A percentile compares a stretch with the other conserved stretches of the same genome.
These are phyloP conservation scores for Ascochyta koolunga DNA, from an alignment of 2,329 filamentous ascomycete genomes.

Conservation along the genomic window DNA sequence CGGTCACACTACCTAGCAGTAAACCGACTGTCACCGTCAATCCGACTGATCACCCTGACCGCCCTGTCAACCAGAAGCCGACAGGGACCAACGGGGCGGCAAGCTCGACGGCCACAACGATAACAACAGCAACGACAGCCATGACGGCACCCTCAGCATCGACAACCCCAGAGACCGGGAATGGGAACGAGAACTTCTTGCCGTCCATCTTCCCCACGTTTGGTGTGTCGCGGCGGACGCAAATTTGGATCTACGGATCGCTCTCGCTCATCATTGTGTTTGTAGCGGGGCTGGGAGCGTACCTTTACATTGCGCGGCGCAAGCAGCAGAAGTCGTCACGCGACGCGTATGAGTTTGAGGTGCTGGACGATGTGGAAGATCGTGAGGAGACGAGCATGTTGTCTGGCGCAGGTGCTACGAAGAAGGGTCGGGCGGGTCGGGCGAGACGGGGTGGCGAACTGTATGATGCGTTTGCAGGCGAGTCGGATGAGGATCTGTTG, in stretches of 20 bases:
- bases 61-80: slow-evolving; percentile 67
- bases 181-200: slow-evolving; percentile 61
- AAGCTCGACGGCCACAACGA: slow-evolving; percentile 24
- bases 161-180: too few species aligned
- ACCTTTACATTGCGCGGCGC: slow-evolving; percentile 79
- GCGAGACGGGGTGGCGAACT: slow-evolving; percentile 79
- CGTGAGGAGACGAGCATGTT: slow-evolving; percentile 58
- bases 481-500: slow-evolving; percentile 76
- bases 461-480: slow-evolving; percentile 96
- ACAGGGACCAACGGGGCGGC: slow-evolving; percentile 33
- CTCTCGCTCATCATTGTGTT: slow-evolving; percentile 85
- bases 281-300: slow-evolving; percentile 78
- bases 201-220: slow-evolving; percentile 91
- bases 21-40: slow-evolving; percentile 55
- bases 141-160: slow-evolving; percentile 18
- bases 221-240: slow-evolving; percentile 82
- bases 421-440: slow-evolving; percentile 57
- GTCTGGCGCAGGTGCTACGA: slow-evolving; percentile 45
- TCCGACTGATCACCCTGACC: slow-evolving; percentile 55
- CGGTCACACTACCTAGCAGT: slow-evolving; percentile 53
- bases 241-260: slow-evolving; percentile 92
- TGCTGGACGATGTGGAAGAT: slow-evolving; percentile 80
- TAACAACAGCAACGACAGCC: slow-evolving; percentile 23
- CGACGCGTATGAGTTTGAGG: slow-evolving; percentile 92
- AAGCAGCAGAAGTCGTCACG: slow-evolving; percentile 76